Evolutionary conservation across 495 filamentous ascomycete genomes (phyloP), one percentile per base, ranked within the genome.

Genomic region (Lentithecium fluviatile): DNA sequence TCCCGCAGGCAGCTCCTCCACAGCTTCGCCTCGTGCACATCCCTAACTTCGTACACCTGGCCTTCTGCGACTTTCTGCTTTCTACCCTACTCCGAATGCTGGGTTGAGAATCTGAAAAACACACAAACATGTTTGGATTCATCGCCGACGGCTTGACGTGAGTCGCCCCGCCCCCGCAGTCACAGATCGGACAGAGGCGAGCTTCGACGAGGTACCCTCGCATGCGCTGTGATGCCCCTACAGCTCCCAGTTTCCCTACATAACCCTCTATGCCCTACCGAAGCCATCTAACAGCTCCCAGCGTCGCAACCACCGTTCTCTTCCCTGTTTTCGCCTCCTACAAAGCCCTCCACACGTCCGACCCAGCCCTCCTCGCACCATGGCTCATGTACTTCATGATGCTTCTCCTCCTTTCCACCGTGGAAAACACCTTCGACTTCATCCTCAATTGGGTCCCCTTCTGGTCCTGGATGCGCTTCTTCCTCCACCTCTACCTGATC

Each of bases 341-440:
- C 83, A 97, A 97, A 79, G 95, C 94, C 38, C 88, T 99, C 66
- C 91, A 91, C 73, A 90, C 91, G 20, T 87, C 88, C 43, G 89
- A 96, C 74, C 93, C 93, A 15, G 85, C 89, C 32, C 88, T 93
- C 70, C 81, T 97, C 25, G 89, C 90, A 62, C 94, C 94, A 91
- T 99, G 94, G 94, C 82, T 99, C 52, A 97, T 97, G 88, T 99
- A 97, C 81, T 99, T 91, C 90, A 90, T 96, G 45, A 90, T 95
- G 26, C 80, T 97, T 47, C 87, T 89, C 40, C 86, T 87, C 76
- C 83, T 88, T 53, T 76, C 89, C 61, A 82, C 94, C 65, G 82
- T 88, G 77, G 94, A 97, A 75, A 89, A 87, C 34, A 95, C 89
- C 88, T 85, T 84, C 20, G 83, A 84, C 53, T 96, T 90, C 75